phyloP scores from a whole-genome alignment of 75 land plant species.

The Larix kaempferi region DNA sequence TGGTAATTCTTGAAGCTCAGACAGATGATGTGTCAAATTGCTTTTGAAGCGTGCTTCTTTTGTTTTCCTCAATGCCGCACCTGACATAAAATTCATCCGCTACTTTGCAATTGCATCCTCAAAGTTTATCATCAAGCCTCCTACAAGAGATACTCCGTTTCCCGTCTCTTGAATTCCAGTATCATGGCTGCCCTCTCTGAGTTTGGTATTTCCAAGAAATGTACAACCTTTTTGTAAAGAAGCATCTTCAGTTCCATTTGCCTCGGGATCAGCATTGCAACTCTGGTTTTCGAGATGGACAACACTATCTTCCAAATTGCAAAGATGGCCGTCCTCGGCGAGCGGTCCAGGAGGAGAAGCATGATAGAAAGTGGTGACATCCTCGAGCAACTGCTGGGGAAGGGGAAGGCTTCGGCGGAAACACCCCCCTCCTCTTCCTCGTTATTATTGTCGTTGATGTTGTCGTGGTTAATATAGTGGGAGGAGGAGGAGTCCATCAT shows the following conservation, averaged over 20 bases:
- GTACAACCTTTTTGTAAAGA: no score
- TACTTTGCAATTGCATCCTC: conserved; percentile 63
- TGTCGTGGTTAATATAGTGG: neutral
- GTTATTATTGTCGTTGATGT: neutral
- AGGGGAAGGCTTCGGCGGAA: conserved; percentile 43
- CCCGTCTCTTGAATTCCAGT: no score
- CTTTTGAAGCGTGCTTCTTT: conserved; percentile 50
- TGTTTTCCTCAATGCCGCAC: conserved; percentile 33
- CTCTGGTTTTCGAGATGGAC: neutral
- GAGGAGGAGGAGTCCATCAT: neutral
- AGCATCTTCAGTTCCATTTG: no score
- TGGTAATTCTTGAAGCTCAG: conserved; percentile 83
- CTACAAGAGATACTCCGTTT: conserved; percentile 7
- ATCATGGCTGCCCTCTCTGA: no score
- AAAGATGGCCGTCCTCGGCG: neutral
- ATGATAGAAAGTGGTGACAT: conserved; percentile 46
- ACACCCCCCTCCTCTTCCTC: neutral
- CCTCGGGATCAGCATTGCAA: no score
- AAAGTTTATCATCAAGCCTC: conserved; percentile 46
- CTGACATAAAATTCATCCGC: conserved; percentile 35
- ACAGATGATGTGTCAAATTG: conserved; percentile 47
- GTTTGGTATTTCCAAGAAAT: no score
- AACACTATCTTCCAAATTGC: neutral
- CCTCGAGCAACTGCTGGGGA: conserved; percentile 40
- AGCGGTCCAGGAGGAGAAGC: neutral